phyloP scores from a whole-genome alignment of 768 basidiomycete genomes.

The Sarcomyxa edulis region DNA sequence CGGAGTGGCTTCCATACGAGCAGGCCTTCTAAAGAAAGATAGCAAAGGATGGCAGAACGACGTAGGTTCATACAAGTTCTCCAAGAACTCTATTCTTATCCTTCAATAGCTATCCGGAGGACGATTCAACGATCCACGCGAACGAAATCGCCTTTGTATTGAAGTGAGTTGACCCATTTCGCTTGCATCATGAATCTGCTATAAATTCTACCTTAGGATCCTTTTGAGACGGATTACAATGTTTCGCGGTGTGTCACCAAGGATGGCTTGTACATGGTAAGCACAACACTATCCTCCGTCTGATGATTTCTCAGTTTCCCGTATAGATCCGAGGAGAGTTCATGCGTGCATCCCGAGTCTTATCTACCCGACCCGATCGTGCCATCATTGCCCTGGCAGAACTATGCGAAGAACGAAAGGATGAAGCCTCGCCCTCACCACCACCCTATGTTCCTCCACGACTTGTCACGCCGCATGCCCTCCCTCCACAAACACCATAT shows the following conservation, averaged over 20 bases:
- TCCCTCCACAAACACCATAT: conserved; percentile 70
- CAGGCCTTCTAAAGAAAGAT: conserved; percentile 85
- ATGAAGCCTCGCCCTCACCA: conserved; percentile 52
- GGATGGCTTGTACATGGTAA: conserved; percentile 91
- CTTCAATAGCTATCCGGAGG: conserved; percentile 37
- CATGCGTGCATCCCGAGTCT: conserved; percentile 89
- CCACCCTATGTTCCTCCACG: conserved; percentile 39
- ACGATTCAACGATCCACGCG: conserved; percentile 67
- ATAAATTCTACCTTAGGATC: conserved; percentile 56
- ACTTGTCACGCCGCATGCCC: conserved; percentile 25
- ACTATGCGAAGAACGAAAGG: conserved; percentile 86
- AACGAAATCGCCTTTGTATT: conserved; percentile 93
- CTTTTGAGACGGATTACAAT: conserved; percentile 95
- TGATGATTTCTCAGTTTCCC: conserved; percentile 1
- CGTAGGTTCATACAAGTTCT: conserved; percentile 40
- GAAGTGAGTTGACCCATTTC: conserved; percentile 50
- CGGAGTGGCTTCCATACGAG: conserved; percentile 87
- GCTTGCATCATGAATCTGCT: conserved; percentile 1
- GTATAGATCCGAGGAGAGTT: conserved; percentile 94
- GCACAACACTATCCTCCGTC: conserved; percentile 14
- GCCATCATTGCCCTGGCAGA: conserved; percentile 80
- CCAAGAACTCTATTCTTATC: neutral
- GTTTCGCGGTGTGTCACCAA: conserved; percentile 95
- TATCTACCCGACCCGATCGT: conserved; percentile 74
- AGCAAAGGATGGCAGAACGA: conserved; percentile 94